These are phyloP conservation scores for Thraustochytrium sp. DNA, from an alignment of 352 stramenopile genomes.

Conservation along the genomic window DNA sequence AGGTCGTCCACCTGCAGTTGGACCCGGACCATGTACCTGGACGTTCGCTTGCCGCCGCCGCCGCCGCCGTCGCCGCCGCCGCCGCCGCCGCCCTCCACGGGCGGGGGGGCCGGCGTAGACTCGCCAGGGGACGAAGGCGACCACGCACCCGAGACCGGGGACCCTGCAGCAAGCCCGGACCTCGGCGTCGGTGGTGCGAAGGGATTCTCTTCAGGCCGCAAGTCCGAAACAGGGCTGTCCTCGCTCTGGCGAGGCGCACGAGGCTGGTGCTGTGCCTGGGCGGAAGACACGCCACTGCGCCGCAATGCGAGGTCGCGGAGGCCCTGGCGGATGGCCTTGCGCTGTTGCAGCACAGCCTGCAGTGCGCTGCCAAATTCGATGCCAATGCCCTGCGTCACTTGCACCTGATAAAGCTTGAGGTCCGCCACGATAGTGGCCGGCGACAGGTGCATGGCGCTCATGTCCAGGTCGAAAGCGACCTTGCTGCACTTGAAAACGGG, in stretches of 20 bases:
- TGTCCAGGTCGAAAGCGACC: not conserved
- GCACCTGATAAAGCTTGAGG: not conserved
- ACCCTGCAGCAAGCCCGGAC: too few species aligned
- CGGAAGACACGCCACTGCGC: not conserved
- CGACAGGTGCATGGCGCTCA: too few species aligned
- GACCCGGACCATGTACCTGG: too few species aligned
- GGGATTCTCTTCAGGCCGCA: too few species aligned
- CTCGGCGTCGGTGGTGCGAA: too few species aligned
- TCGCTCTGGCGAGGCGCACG: too few species aligned
- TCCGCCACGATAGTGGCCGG: too few species aligned
- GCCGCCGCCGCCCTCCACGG: not conserved
- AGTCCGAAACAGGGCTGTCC: too few species aligned
- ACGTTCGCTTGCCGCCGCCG: not conserved
- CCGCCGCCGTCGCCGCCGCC: not conserved
- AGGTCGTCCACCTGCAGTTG: not conserved
- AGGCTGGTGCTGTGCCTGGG: not conserved
- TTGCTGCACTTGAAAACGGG: not conserved
- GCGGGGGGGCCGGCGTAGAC: too few species aligned
- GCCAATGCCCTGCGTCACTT: not conserved
- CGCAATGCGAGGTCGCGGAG: not conserved
- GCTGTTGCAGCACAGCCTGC: slow-evolving; percentile 17
- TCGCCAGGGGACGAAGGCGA: too few species aligned
- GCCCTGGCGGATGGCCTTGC: slow-evolving; percentile 17
- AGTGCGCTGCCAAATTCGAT: not conserved
- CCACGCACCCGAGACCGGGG: too few species aligned